Evolutionary conservation across 805 yeast species (phyloP), one percentile per base, ranked within the genome.

Genomic region (Wickerhamiella shivajii): DNA sequence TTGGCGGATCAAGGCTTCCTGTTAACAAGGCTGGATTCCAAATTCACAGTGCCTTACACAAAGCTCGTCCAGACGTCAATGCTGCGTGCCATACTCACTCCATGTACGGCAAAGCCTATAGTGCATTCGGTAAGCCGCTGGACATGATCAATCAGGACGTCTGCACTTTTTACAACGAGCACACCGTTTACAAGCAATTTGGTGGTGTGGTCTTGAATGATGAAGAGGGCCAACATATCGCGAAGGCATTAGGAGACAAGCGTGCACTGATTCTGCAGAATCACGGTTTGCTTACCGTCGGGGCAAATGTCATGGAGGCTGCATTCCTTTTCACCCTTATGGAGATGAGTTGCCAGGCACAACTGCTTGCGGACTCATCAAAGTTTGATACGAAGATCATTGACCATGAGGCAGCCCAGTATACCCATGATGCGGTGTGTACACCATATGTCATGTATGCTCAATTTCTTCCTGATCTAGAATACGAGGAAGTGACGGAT

Each of bases 101-200:
- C 3, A 54, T 62, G 28, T 64, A 64, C 44, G 83, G 81, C 38
- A 72, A 71, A 48, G 70, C 81, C 1, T 74, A 66, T 51, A 68
- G 77, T 2, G 57, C 74, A 1, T 73, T 75, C 47, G 81, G 77
- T 23, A 62, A 61, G 44, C 73, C 72, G 10, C 59, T 79, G 42
- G 85, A 77, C 39, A 79, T 79, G 90, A 47, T 79, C 40, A 77
- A 73, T 56, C 92, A 79, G 58, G 92, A 80, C 45, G 76, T 61
- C 3, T 77, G 85, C 51, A 57, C 63, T 8, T 69, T 80, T 44
- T 74, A 74, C 61, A 67, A 74, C 22, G 57, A 60, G 30, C 90
- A 77, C 41, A 53, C 73, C 1, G 84, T 79, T 3, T 77, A 76
- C 53, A 39, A 47, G 13, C 68, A 70, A 49, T 78, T 77, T 53